Percentiles rank a stretch among this genome's conserved stretches.
Evolutionary conservation across 2,329 filamentous ascomycete species (phyloP).

Genomic region (Ophiostoma quercus): DNA sequence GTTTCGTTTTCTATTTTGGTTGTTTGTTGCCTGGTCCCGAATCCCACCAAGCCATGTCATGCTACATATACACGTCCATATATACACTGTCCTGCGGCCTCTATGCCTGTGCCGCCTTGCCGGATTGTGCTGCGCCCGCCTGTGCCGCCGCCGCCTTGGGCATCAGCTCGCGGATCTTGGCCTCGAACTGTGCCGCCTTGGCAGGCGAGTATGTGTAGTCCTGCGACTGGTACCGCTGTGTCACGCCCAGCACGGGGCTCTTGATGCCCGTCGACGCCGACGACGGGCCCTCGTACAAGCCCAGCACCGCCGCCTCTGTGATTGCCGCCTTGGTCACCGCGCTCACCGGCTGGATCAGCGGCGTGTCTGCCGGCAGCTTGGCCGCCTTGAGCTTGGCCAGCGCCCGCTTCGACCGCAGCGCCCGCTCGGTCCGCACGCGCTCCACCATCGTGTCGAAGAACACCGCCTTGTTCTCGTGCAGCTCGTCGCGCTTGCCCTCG

Average conservation of each 20-base stretch:
- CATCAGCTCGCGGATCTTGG: conserved; percentile 33
- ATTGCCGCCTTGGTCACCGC: conserved; percentile 33
- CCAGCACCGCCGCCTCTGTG: conserved; percentile 37
- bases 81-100: neutral
- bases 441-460: conserved; percentile 38
- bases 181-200: conserved; percentile 39
- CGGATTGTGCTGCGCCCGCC: neutral
- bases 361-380: conserved; percentile 5
- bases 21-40: neutral
- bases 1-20: neutral
- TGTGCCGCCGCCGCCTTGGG: conserved; percentile 23
- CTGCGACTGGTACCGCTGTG: conserved; percentile 37
- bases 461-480: conserved; percentile 27
- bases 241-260: conserved; percentile 28
- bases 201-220: conserved; percentile 33
- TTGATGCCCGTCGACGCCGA: conserved; percentile 15
- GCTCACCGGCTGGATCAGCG: conserved; percentile 24
- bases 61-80: conserved; percentile 3
- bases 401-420: conserved; percentile 17
- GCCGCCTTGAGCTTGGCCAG: neutral
- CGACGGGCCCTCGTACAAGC: conserved; percentile 33
- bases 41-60: neutral
- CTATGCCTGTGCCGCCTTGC: neutral
- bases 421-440: conserved; percentile 24
- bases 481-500: conserved; percentile 30